Conservation (phyloP, 179 eudicot species). For the Gypsophila paniculata region DNA sequence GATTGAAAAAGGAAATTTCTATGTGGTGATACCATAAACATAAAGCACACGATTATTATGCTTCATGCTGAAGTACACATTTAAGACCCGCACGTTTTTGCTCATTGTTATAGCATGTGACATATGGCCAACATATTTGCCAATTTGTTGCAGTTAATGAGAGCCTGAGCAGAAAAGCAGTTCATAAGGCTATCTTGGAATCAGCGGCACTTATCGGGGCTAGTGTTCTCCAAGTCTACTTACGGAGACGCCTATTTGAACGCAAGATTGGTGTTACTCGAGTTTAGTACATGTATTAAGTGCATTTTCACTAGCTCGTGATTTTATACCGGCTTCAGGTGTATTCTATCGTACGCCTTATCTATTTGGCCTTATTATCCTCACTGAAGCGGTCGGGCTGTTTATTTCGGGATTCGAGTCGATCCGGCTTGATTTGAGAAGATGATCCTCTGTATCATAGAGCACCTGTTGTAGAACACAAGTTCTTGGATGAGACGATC, state of each 20-base stretch:
- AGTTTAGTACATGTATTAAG: slow-evolving; percentile 33
- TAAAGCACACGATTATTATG: too few relatives aligned
- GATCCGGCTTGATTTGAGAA: neutral
- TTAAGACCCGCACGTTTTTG: too few relatives aligned
- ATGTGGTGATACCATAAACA: too few relatives aligned
- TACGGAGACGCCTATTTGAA: slow-evolving; percentile 66
- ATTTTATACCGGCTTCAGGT: too few relatives aligned
- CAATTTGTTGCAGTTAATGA: slow-evolving; percentile 56
- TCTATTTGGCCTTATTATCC: too few relatives aligned
- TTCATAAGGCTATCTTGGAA: slow-evolving; percentile 74
- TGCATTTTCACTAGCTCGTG: slow-evolving; percentile 8
- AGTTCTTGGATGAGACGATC: too few relatives aligned
- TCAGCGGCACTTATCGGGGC: slow-evolving; percentile 68
- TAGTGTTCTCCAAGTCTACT: slow-evolving; percentile 66
- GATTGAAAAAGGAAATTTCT: too few relatives aligned
- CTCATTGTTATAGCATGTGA: neutral
- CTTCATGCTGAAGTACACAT: too few relatives aligned
- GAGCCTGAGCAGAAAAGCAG: slow-evolving; percentile 56
- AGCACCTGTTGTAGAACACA: slow-evolving; percentile 13
- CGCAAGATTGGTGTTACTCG: slow-evolving; percentile 55
- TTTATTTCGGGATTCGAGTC: too few relatives aligned
- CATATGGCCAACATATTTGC: slow-evolving; percentile 6
- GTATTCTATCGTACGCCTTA: too few relatives aligned
- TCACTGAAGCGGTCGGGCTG: too few relatives aligned
- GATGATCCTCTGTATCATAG: neutral